These are phyloP conservation scores for Auriscalpium microsporum DNA, from an alignment of 768 basidiomycete genomes.

Conservation along the genomic window DNA sequence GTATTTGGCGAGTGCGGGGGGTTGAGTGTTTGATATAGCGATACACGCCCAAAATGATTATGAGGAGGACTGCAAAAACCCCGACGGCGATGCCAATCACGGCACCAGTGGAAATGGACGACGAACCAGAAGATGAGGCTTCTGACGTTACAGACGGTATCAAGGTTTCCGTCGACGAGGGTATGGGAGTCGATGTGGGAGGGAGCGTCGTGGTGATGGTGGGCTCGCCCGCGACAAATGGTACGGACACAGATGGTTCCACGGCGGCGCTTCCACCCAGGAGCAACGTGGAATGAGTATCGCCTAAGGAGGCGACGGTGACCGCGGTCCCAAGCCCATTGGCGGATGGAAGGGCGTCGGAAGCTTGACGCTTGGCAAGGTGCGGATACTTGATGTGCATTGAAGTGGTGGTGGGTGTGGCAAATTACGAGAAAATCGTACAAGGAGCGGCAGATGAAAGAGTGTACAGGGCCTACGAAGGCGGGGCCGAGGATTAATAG, in stretches of 20 bases:
- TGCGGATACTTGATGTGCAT: slow-evolving; percentile 4
- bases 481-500: background rate
- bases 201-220: background rate
- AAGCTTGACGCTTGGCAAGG: slow-evolving; percentile 1
- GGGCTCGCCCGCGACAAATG: background rate
- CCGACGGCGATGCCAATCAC: slow-evolving; percentile 7
- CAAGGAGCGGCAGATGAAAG: slow-evolving; percentile 3
- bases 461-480: slow-evolving; percentile 1
- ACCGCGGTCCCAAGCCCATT: background rate
- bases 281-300: background rate
- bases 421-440: background rate
- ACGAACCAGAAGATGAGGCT: background rate
- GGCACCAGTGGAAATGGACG: slow-evolving; percentile 11
- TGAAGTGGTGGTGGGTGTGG: background rate
- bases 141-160: background rate
- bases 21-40: background rate
- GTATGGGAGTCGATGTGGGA: background rate
- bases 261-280: background rate
- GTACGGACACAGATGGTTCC: background rate
- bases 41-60: slow-evolving; percentile 5
- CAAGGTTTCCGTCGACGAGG: background rate
- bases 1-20: background rate
- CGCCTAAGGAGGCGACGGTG: background rate
- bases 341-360: background rate
- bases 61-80: slow-evolving; percentile 3